Evolutionary conservation across 495 filamentous ascomycete genomes (phyloP).

Genomic region (Talaromyces borbonicus): DNA sequence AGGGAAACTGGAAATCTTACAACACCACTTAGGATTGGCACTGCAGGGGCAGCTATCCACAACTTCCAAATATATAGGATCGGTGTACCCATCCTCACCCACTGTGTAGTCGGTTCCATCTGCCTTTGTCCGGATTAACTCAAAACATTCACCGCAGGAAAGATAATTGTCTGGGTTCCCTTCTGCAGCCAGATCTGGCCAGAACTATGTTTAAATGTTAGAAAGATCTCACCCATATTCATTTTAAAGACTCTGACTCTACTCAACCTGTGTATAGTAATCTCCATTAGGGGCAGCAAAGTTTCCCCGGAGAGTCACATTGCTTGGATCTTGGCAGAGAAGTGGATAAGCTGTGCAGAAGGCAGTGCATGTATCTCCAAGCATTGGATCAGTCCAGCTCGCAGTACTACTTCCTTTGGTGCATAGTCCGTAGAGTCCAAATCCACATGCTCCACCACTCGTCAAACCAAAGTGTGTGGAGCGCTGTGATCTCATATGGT

Average conservation of each 20-base stretch:
- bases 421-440: constrained; percentile 2
- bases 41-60: constrained; percentile 1
- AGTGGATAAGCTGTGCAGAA: constrained; percentile 2
- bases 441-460: neutral
- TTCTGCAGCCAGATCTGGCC: neutral
- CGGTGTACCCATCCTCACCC: neutral
- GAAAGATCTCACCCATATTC: neutral
- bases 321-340: neutral
- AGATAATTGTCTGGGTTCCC: neutral
- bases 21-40: neutral
- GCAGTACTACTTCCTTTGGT: constrained; percentile 1
- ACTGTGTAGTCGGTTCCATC: neutral
- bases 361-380: neutral
- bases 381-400: constrained; percentile 4
- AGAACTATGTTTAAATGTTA: neutral
- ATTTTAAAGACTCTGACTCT: neutral
- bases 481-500: too few relatives aligned
- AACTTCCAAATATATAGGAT: neutral
- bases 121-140: neutral
- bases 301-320: neutral
- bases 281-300: neutral
- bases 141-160: constrained; percentile 1
- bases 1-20: neutral
- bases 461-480: constrained; percentile 1
- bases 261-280: constrained; percentile 5